A percentile compares a stretch with the other conserved stretches of the same genome.
Conservation (phyloP, 441 rosid genomes). For the Manihot esculenta region DNA sequence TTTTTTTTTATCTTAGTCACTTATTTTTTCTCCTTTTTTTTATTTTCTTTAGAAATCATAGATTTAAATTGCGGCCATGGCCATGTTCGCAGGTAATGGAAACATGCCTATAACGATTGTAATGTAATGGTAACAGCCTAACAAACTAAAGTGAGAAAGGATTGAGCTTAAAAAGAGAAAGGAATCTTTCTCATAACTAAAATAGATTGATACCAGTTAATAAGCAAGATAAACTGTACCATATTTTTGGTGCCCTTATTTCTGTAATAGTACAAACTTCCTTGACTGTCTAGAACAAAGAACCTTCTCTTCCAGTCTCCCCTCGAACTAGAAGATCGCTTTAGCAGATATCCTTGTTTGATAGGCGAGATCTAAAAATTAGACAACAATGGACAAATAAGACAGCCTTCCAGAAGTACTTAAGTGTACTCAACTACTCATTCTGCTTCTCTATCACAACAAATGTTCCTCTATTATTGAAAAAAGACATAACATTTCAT, state of each 20-base stretch:
- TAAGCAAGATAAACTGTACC: slow-evolving; percentile 42
- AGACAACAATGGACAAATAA: slow-evolving; percentile 5
- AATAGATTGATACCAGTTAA: slow-evolving; percentile 2
- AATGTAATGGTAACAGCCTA: no score
- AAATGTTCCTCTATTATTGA: not conserved
- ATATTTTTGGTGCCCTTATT: slow-evolving; percentile 52
- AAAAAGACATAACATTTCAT: not conserved
- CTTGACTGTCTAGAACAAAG: slow-evolving; percentile 85
- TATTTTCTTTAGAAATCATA: no score
- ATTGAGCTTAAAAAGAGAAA: not conserved
- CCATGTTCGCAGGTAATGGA: no score
- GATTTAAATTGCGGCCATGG: no score
- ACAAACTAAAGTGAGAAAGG: not conserved
- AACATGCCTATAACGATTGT: no score
- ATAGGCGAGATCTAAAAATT: slow-evolving; percentile 51
- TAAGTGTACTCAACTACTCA: not conserved
- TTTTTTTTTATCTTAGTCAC: no score
- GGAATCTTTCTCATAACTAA: not conserved
- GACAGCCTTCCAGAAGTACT: not conserved
- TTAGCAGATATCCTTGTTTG: slow-evolving; percentile 84
- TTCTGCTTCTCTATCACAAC: not conserved
- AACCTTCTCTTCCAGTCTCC: slow-evolving; percentile 92
- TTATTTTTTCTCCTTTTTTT: no score
- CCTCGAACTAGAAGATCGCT: slow-evolving; percentile 73
- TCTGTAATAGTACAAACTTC: slow-evolving; percentile 72